phyloP scores from a whole-genome alignment of 192 early-diverging fungal species.

The Funneliformis mosseae region DNA sequence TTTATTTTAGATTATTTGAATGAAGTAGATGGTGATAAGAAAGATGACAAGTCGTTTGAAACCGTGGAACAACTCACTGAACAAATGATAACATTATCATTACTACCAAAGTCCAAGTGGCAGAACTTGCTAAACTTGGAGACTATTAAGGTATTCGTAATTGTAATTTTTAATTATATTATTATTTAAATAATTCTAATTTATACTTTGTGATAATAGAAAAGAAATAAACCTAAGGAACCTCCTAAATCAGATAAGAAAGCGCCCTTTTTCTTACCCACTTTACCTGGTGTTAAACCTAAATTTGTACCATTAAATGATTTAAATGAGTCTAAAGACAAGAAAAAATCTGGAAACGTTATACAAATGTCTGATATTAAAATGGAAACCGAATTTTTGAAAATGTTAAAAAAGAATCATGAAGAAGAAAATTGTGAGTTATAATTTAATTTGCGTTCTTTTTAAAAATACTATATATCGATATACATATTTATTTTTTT shows the following conservation, averaged over 20 bases:
- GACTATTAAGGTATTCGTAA: constrained; percentile 70
- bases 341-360: constrained; percentile 33
- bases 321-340: constrained; percentile 46
- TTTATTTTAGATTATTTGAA: constrained; percentile 19
- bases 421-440: constrained; percentile 44
- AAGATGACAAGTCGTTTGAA: constrained; percentile 40
- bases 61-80: constrained; percentile 69
- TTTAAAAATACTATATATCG: neutral
- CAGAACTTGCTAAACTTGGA: constrained; percentile 89
- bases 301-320: constrained; percentile 58
- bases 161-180: neutral
- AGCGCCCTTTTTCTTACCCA: constrained; percentile 94
- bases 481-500: neutral
- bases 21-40: constrained; percentile 39
- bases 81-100: constrained; percentile 85
- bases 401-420: constrained; percentile 55
- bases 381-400: constrained; percentile 64
- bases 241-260: constrained; percentile 88
- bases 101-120: constrained; percentile 83
- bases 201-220: constrained; percentile 39
- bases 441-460: neutral
- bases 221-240: constrained; percentile 88
- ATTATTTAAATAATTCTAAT: neutral
- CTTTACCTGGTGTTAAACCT: constrained; percentile 69
- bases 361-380: constrained; percentile 53